Conservation (phyloP, 305 asterid genomes). For the Fraxinus sp. region DNA sequence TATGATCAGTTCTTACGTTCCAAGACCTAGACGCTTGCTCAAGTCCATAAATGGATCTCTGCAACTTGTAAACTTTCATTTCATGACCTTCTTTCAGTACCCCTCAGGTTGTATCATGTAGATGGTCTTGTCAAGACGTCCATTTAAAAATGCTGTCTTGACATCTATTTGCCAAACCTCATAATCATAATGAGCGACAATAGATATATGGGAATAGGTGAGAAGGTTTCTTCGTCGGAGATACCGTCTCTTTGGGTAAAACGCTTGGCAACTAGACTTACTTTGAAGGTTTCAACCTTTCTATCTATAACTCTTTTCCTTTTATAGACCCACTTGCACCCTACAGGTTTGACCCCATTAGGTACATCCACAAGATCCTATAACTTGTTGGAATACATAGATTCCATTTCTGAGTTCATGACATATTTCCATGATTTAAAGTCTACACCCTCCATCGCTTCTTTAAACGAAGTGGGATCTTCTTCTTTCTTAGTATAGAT, state of each 20-base stretch:
- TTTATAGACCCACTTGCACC: background rate
- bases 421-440: no score
- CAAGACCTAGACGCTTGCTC: background rate
- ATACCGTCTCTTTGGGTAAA: no score
- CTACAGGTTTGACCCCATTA: background rate
- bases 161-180: background rate
- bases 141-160: no score
- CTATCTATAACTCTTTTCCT: background rate
- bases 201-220: background rate
- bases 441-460: no score
- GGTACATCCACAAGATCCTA: background rate
- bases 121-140: background rate
- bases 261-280: no score
- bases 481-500: no score
- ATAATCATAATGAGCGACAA: background rate
- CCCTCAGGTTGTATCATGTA: background rate
- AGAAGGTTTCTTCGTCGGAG: background rate
- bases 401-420: background rate
- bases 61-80: background rate
- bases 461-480: no score
- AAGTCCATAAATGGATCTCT: background rate
- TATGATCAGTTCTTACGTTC: background rate
- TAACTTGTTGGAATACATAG: background rate
- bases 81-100: background rate
- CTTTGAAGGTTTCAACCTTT: no score